Conservation (phyloP, 345 rosid species). For the Hypericum perforatum region DNA sequence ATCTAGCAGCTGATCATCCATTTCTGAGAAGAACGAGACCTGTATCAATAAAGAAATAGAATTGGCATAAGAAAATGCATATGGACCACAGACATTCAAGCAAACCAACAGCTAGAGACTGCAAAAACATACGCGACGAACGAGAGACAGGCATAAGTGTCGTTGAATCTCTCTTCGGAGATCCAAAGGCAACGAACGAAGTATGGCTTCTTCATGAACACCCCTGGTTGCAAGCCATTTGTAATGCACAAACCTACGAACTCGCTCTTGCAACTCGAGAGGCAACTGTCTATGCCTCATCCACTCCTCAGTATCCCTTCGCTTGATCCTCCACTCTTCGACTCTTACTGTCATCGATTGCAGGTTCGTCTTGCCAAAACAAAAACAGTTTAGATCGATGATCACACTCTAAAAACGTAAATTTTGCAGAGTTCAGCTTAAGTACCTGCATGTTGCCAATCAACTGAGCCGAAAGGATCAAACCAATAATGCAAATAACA, state of each 20-base stretch:
- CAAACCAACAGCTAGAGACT: neutral
- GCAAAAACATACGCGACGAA: constrained; percentile 57
- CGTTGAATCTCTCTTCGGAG: constrained; percentile 87
- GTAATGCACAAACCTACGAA: constrained; percentile 63
- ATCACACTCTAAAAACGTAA: too few species aligned
- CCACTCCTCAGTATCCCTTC: constrained; percentile 94
- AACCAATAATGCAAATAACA: constrained; percentile 53
- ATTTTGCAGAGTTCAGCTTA: neutral
- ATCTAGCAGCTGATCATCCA: constrained; percentile 91
- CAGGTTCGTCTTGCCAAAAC: constrained; percentile 52
- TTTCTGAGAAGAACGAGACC: constrained; percentile 91
- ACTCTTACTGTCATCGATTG: constrained; percentile 76
- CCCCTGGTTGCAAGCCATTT: constrained; percentile 97
- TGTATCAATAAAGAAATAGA: constrained; percentile 16
- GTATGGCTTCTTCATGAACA: constrained; percentile 76
- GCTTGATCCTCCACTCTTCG: constrained; percentile 84
- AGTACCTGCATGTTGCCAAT: constrained; percentile 95
- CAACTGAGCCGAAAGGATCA: constrained; percentile 62
- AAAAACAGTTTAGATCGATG: neutral
- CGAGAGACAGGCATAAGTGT: constrained; percentile 84
- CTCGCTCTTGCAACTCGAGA: constrained; percentile 62
- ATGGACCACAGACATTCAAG: neutral
- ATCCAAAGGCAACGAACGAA: constrained; percentile 62
- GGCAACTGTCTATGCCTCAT: constrained; percentile 95
- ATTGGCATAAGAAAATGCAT: neutral